Percentiles rank a stretch among this genome's conserved stretches.
phyloP scores from a whole-genome alignment of 768 basidiomycete species.

The Tricholoma sp. region DNA sequence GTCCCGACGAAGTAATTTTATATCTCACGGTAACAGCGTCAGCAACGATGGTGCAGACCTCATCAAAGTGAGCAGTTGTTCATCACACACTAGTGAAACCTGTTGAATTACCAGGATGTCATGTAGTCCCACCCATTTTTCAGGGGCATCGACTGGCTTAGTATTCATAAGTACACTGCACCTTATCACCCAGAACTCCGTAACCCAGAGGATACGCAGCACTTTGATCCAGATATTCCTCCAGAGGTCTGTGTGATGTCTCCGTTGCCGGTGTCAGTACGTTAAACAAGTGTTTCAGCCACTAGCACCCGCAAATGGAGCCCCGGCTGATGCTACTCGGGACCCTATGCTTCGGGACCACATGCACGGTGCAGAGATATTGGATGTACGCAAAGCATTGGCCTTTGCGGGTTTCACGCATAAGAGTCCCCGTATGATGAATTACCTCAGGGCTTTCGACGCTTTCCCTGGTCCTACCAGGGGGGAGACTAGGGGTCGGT shows the following conservation, averaged over 20 bases:
- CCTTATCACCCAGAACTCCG: slow-evolving; percentile 87
- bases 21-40: slow-evolving; percentile 41
- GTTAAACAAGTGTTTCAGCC: slow-evolving; percentile 53
- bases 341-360: slow-evolving; percentile 87
- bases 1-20: slow-evolving; percentile 70
- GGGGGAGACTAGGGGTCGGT: slow-evolving; percentile 57
- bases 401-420: slow-evolving; percentile 92
- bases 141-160: slow-evolving; percentile 83
- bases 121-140: slow-evolving; percentile 87
- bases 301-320: slow-evolving; percentile 84
- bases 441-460: slow-evolving; percentile 69
- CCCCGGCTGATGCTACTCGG: slow-evolving; percentile 75
- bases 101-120: slow-evolving; percentile 9
- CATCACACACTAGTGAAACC: slow-evolving; percentile 1
- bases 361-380: slow-evolving; percentile 78
- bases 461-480: slow-evolving; percentile 46
- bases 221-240: slow-evolving; percentile 95
- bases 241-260: slow-evolving; percentile 57
- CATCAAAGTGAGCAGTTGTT: slow-evolving; percentile 62
- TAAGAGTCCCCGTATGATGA: slow-evolving; percentile 79
- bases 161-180: slow-evolving; percentile 77
- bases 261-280: neutral
- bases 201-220: slow-evolving; percentile 82
- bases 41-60: slow-evolving; percentile 81
- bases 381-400: slow-evolving; percentile 86